Evolutionary conservation across 2,329 filamentous ascomycete genomes (phyloP).

Genomic region (Diaporthe batatas): DNA sequence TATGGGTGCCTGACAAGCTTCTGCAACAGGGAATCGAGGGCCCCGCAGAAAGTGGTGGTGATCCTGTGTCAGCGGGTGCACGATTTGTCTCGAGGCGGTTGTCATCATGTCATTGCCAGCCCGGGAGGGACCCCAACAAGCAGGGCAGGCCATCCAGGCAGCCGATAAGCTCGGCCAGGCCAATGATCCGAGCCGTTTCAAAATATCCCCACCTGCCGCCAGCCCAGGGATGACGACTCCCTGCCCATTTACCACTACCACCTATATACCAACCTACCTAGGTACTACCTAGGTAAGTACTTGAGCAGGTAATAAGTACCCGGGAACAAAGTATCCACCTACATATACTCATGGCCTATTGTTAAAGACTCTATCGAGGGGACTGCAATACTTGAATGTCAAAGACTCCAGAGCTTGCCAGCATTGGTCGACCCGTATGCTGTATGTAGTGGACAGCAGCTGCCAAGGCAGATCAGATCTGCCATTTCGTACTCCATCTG

Average conservation of each 20-base stretch:
- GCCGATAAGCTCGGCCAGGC: conserved; percentile 26
- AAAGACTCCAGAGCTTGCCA: no score
- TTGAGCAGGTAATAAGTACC: no score
- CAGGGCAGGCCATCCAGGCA: not conserved
- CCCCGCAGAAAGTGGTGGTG: conserved; percentile 34
- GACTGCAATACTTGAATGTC: not conserved
- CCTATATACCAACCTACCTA: not conserved
- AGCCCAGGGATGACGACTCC: not conserved
- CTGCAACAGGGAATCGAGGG: conserved; percentile 24
- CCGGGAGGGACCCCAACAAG: not conserved
- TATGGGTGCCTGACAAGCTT: conserved; percentile 28
- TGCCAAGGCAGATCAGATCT: not conserved
- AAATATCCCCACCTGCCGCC: conserved; percentile 5
- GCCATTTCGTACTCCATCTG: not conserved
- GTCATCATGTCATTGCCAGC: conserved; percentile 20
- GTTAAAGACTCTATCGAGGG: not conserved
- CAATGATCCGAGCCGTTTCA: conserved; percentile 31
- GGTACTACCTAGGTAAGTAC: no score
- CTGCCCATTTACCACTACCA: not conserved
- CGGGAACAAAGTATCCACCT: no score
- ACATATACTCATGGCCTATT: not conserved
- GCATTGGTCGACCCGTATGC: not conserved
- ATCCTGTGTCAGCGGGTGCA: conserved; percentile 33
- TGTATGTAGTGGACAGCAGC: not conserved
- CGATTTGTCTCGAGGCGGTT: conserved; percentile 29